Percentiles rank a stretch among this genome's conserved stretches.
These are phyloP conservation scores for Cladosporium sp. DNA, from an alignment of 2,329 filamentous ascomycete species.

Conservation along the genomic window DNA sequence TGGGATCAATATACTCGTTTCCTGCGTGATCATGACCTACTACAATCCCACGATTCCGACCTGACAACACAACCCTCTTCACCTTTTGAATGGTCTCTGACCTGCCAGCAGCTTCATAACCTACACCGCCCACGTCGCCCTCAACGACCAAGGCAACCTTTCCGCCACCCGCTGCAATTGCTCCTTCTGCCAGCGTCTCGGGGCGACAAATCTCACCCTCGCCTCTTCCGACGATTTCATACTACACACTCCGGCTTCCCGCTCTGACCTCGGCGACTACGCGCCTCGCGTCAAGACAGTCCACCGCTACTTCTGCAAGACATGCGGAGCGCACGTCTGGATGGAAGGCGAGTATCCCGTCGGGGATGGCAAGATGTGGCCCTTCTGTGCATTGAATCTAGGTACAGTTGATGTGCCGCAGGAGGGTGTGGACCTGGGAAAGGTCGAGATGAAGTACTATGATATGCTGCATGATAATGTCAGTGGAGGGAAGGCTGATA, in stretches of 20 bases:
- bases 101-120: conserved; percentile 3
- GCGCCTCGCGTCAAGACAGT: background rate
- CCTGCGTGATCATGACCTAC: no score
- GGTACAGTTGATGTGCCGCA: conserved; percentile 18
- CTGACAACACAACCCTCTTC: background rate
- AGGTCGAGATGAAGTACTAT: conserved; percentile 15
- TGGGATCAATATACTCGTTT: background rate
- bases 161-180: conserved; percentile 12
- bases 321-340: conserved; percentile 10
- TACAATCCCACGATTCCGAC: background rate
- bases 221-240: background rate
- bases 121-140: conserved; percentile 5
- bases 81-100: background rate
- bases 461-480: conserved; percentile 14
- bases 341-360: conserved; percentile 10
- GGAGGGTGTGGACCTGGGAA: conserved; percentile 17
- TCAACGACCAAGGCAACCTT: background rate
- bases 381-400: conserved; percentile 16
- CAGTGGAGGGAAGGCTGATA: background rate
- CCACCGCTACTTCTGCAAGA: conserved; percentile 5
- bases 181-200: conserved; percentile 11
- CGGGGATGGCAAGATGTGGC: conserved; percentile 7
- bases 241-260: conserved; percentile 3
- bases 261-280: conserved; percentile 1
- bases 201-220: background rate